Percentiles rank a stretch among this genome's conserved stretches.
Conservation (phyloP, 1,139 yeast genomes). For the Lodderomyces beijingensis region DNA sequence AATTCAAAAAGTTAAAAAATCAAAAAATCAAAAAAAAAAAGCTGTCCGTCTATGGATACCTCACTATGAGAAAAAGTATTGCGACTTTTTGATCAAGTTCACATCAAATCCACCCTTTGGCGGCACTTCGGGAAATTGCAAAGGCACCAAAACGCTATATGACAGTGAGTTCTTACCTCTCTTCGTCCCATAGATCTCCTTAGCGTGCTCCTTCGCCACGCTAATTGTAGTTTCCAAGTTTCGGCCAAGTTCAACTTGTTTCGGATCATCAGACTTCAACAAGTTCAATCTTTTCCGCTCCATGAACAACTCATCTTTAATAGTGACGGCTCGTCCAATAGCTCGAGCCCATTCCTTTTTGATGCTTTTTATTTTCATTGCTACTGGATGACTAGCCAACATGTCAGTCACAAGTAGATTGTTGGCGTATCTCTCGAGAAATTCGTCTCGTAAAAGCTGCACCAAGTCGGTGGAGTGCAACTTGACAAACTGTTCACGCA, state of each 20-base stretch:
- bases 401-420: conserved; percentile 59
- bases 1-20: too few species aligned
- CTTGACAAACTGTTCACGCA: conserved; percentile 76
- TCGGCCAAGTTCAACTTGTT: conserved; percentile 47
- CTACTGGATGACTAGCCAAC: conserved; percentile 52
- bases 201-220: conserved; percentile 38
- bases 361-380: conserved; percentile 43
- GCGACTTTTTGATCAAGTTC: conserved; percentile 61
- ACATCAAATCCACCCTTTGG: conserved; percentile 84
- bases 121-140: conserved; percentile 73
- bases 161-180: conserved; percentile 12
- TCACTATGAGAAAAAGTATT: conserved; percentile 69
- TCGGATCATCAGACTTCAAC: conserved; percentile 50
- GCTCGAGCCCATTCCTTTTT: conserved; percentile 48
- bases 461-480: conserved; percentile 74
- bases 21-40: too few species aligned
- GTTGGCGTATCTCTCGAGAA: conserved; percentile 73
- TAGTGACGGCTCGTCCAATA: conserved; percentile 55
- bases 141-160: conserved; percentile 50
- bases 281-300: conserved; percentile 63
- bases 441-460: conserved; percentile 68
- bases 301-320: conserved; percentile 69
- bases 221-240: conserved; percentile 73
- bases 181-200: conserved; percentile 1
- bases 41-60: too few species aligned